phyloP scores from a whole-genome alignment of 2,329 filamentous ascomycete genomes.

The Rhinocladiella similis region DNA sequence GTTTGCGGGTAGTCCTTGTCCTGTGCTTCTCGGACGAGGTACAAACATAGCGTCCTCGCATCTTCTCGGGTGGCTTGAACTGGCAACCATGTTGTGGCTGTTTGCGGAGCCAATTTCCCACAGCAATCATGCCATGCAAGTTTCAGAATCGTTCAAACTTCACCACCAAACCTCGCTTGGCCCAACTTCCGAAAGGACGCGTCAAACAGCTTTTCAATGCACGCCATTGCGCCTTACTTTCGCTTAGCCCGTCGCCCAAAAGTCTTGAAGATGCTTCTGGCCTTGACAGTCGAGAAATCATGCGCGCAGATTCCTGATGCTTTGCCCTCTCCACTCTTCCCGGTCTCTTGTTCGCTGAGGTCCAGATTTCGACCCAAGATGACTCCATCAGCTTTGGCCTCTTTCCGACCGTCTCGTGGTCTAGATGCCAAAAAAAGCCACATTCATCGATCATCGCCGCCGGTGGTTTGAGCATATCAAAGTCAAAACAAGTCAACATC shows the following conservation, averaged over 20 bases:
- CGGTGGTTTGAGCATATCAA: not conserved
- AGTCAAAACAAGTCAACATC: not conserved
- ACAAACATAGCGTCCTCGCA: too few species aligned
- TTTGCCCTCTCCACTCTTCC: not conserved
- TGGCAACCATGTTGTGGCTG: not conserved
- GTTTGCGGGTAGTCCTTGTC: not conserved
- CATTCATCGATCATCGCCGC: not conserved
- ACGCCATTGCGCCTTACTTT: slow-evolving; percentile 15
- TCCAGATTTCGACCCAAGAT: not conserved
- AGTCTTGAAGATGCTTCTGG: not conserved
- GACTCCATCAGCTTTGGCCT: not conserved
- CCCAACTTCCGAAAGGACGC: slow-evolving; percentile 20
- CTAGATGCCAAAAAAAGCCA: not conserved
- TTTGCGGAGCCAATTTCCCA: slow-evolving; percentile 16
- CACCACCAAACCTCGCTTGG: slow-evolving; percentile 1
- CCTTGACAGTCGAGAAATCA: slow-evolving; percentile 5
- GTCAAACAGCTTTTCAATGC: slow-evolving; percentile 4
- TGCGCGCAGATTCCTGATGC: not conserved
- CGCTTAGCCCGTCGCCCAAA: slow-evolving; percentile 11
- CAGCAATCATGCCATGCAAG: slow-evolving; percentile 2
- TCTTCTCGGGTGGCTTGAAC: not conserved
- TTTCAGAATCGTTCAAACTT: slow-evolving; percentile 15
- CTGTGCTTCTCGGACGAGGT: not conserved
- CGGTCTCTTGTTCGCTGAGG: not conserved
- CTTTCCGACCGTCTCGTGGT: not conserved